These are phyloP conservation scores for Ceratocystis ficicola DNA, from an alignment of 2,329 filamentous ascomycete genomes.

Conservation along the genomic window DNA sequence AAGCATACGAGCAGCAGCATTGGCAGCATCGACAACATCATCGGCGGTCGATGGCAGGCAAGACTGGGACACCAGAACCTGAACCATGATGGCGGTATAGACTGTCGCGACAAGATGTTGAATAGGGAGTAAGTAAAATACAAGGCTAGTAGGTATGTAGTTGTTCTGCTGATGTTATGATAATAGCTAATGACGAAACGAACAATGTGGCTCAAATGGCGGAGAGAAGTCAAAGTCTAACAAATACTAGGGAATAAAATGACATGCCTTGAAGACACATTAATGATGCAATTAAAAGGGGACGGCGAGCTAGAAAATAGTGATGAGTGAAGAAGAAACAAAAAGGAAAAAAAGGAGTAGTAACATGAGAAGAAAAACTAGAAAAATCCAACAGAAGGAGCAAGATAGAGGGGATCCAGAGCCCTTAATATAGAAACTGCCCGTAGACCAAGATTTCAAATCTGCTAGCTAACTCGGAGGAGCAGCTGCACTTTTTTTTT, in stretches of 20 bases:
- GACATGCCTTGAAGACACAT: neutral
- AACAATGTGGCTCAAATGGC: neutral
- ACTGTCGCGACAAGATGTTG: neutral
- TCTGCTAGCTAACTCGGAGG: neutral
- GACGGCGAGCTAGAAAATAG: neutral
- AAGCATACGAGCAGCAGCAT: conserved; percentile 14
- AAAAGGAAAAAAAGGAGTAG: neutral
- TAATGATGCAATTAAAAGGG: neutral
- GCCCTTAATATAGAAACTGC: conserved; percentile 5
- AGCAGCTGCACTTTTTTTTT: neutral
- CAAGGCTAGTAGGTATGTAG: neutral
- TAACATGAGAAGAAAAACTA: neutral
- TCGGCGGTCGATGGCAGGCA: neutral
- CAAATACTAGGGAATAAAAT: neutral
- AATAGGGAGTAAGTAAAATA: neutral
- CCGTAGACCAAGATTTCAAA: neutral
- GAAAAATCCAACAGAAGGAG: conserved; percentile 4
- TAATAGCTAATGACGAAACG: neutral
- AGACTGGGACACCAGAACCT: conserved; percentile 11
- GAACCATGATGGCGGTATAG: conserved; percentile 1
- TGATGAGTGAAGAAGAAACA: neutral
- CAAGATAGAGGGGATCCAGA: neutral
- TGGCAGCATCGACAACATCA: conserved; percentile 10
- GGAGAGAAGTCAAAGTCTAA: neutral
- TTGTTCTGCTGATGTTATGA: neutral